A percentile compares a stretch with the other conserved stretches of the same genome.
phyloP scores from a whole-genome alignment of 2,329 filamentous ascomycete genomes.

The Erysiphe pisi region DNA sequence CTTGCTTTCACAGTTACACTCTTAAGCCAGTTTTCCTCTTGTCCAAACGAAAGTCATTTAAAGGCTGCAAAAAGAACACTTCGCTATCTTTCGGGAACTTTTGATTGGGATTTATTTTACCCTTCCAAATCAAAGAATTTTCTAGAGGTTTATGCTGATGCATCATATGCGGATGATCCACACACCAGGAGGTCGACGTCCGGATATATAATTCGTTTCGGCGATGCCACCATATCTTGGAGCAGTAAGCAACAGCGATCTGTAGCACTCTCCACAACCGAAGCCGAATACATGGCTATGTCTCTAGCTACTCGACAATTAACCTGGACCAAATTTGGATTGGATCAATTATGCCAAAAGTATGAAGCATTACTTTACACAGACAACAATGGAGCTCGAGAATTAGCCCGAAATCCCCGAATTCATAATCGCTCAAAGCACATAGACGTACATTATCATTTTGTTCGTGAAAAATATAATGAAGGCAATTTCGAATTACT shows the following conservation, averaged over 20 bases:
- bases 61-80: background rate
- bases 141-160: constrained; percentile 11
- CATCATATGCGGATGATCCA: background rate
- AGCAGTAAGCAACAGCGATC: constrained; percentile 25
- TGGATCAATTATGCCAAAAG: constrained; percentile 15
- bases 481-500: background rate
- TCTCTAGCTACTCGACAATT: constrained; percentile 11
- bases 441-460: background rate
- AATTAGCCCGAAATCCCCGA: background rate
- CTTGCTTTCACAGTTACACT: constrained; percentile 1
- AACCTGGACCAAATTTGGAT: constrained; percentile 20
- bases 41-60: constrained; percentile 21
- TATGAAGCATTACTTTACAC: constrained; percentile 19
- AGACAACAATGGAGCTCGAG: constrained; percentile 18
- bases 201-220: background rate
- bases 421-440: constrained; percentile 1
- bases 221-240: background rate
- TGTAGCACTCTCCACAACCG: background rate
- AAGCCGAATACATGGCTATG: background rate
- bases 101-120: background rate
- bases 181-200: background rate
- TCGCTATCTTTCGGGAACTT: constrained; percentile 1
- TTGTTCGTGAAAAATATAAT: background rate
- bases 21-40: constrained; percentile 7
- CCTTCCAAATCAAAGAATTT: constrained; percentile 4